A percentile compares a stretch with the other conserved stretches of the same genome.
phyloP scores from a whole-genome alignment of 163 green algal species.

The Prototheca cutis region DNA sequence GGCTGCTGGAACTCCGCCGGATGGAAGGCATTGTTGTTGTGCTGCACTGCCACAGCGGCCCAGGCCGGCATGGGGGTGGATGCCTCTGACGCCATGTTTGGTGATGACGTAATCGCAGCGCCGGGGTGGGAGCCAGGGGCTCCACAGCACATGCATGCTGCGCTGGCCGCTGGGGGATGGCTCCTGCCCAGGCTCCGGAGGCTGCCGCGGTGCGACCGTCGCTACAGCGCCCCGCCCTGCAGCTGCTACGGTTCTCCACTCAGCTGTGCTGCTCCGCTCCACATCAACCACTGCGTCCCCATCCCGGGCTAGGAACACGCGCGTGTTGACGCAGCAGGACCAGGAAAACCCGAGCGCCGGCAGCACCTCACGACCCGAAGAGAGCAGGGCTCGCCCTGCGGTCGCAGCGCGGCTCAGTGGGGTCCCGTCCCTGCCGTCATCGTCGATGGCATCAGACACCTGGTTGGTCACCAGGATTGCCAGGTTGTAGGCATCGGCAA shows the following conservation, averaged over 20 bases:
- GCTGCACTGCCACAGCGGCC: no score
- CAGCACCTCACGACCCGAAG: constrained; percentile 41
- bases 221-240: no score
- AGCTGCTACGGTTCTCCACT: no score
- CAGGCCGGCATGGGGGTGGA: no score
- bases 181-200: no score
- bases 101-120: not conserved
- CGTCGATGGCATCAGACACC: constrained; percentile 41
- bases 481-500: constrained; percentile 34
- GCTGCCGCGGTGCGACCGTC: no score
- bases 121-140: constrained; percentile 8
- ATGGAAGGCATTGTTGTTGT: no score
- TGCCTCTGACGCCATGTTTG: not conserved
- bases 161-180: constrained; percentile 12
- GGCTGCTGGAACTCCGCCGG: no score
- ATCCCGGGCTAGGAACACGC: constrained; percentile 50
- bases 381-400: constrained; percentile 28
- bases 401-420: constrained; percentile 14
- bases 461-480: constrained; percentile 68
- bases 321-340: constrained; percentile 61
- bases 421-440: not conserved
- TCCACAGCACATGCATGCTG: constrained; percentile 24
- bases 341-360: constrained; percentile 64
- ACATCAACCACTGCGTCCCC: not conserved
- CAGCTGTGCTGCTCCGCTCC: no score